Evolutionary conservation across 805 yeast species (phyloP).

Genomic region (Danielia reshetovae): DNA sequence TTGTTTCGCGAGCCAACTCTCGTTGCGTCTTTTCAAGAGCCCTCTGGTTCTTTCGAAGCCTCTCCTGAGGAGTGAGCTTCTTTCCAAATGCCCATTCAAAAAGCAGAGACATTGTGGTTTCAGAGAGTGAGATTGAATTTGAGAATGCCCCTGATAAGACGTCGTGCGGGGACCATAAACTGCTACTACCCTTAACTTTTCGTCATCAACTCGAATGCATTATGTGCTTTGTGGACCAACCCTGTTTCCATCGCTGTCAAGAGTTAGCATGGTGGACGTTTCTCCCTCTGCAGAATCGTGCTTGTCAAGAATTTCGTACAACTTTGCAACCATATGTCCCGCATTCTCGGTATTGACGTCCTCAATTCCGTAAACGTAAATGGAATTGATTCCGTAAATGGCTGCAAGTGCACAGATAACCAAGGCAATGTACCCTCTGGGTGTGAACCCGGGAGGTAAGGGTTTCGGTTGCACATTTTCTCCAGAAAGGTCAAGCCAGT

Average conservation of each 20-base stretch:
- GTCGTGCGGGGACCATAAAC: too few species aligned
- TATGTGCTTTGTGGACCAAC: too few species aligned
- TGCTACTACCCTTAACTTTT: too few species aligned
- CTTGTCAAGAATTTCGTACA: constrained; percentile 28
- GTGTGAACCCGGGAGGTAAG: constrained; percentile 67
- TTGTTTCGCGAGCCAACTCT: constrained; percentile 84
- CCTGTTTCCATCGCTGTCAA: not conserved
- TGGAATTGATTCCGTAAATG: constrained; percentile 55
- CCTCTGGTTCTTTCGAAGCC: constrained; percentile 90
- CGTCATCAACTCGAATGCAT: too few species aligned
- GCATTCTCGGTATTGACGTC: constrained; percentile 53
- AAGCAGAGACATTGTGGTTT: constrained; percentile 18
- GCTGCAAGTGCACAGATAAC: constrained; percentile 51
- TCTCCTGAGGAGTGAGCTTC: constrained; percentile 89
- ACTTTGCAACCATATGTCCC: constrained; percentile 34
- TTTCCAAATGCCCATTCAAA: constrained; percentile 97
- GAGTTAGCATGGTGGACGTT: constrained; percentile 9
- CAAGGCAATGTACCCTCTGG: constrained; percentile 66
- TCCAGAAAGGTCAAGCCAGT: constrained; percentile 56
- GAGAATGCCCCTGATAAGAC: too few species aligned
- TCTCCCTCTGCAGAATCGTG: constrained; percentile 20
- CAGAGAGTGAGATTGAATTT: too few species aligned
- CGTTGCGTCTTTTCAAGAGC: constrained; percentile 93
- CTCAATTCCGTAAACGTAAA: constrained; percentile 61
- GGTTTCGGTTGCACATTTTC: constrained; percentile 58